Base-by-base conservation (phyloP, 352 stramenopile species). In the Phytopythium sindhum region DNA sequence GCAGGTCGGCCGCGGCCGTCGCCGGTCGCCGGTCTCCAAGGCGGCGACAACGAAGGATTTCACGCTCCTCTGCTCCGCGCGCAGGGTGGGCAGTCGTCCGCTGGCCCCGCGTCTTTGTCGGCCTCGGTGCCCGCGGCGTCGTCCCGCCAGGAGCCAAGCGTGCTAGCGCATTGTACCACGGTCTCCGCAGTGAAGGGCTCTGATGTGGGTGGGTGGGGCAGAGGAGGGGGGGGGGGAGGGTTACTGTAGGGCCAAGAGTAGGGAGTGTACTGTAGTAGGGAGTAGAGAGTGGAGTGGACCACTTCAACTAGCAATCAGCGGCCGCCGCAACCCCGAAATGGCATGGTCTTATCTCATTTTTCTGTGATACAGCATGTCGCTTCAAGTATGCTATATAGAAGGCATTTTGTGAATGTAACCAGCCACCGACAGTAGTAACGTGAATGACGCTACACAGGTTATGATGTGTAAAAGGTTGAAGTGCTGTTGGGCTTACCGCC, bases 311-410 rank as follows among this genome's bases (percentile, higher is more conserved):
- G 50, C 50, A 33, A 56, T 56, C 50, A 17, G 23, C 0, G 12
- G 15, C 4, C 26, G 50, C 26, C 50, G 50, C 50, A 56, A 56
- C 50, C 50, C n/a, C n/a, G n/a, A n/a, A n/a, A n/a, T 17, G 47
- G 8, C 48, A 1, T 23, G 2, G 48, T 24, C 33, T 35, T 24
- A 14, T 21, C 26, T 31, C 12, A 3, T 15, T 55, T n/a, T 7
- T 6, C 41, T 23, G 41, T 8, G 12, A 47, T 47, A 47, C 41
- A n/a, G 41, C 41, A 47, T n/a, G 1, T 23, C 41, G 23, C 41
- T 47, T 23, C 41, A 47, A 47, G 15, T 47, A 47, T 47, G 41
- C 41, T 15, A 23, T 47, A 23, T 24, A 0, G 23, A 6, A 47
- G 19, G 41, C 7, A 2, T 2, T 19, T n/a, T n/a, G n/a, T n/a